Conservation (phyloP, 2,329 filamentous ascomycete species). For the Xylaria sp. region DNA sequence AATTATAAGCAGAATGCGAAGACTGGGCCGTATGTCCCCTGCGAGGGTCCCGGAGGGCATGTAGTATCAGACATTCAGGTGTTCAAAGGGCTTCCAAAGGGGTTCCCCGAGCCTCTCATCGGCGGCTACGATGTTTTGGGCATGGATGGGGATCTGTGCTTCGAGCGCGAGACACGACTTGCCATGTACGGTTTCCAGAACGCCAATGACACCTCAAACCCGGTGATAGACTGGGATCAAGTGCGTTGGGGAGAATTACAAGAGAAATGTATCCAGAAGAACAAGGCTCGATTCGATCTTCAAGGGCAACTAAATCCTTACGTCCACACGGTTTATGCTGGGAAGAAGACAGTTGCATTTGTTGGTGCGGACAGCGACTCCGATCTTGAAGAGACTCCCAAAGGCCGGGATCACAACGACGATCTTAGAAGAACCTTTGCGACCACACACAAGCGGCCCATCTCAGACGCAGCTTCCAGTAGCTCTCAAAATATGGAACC, state of each 20-base stretch:
- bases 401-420: slow-evolving; percentile 32
- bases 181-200: slow-evolving; percentile 70
- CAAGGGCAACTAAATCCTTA: slow-evolving; percentile 56
- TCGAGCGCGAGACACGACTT: slow-evolving; percentile 75
- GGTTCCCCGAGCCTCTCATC: slow-evolving; percentile 69
- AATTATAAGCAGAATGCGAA: slow-evolving; percentile 72
- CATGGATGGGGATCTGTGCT: slow-evolving; percentile 72
- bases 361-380: slow-evolving; percentile 33
- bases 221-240: slow-evolving; percentile 66
- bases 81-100: slow-evolving; percentile 68
- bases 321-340: slow-evolving; percentile 53
- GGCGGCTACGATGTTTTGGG: slow-evolving; percentile 70
- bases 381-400: slow-evolving; percentile 28
- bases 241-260: slow-evolving; percentile 79
- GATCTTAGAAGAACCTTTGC: slow-evolving; percentile 28
- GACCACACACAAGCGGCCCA: slow-evolving; percentile 6
- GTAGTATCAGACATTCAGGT: slow-evolving; percentile 70
- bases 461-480: slow-evolving; percentile 21
- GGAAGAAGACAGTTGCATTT: slow-evolving; percentile 38
- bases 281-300: slow-evolving; percentile 70
- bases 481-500: slow-evolving; percentile 50
- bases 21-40: slow-evolving; percentile 66
- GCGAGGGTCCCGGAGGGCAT: slow-evolving; percentile 70
- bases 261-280: slow-evolving; percentile 70
- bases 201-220: slow-evolving; percentile 57